phyloP scores from a whole-genome alignment of 495 filamentous ascomycete species.

The Sphaerosporella brunnea region DNA sequence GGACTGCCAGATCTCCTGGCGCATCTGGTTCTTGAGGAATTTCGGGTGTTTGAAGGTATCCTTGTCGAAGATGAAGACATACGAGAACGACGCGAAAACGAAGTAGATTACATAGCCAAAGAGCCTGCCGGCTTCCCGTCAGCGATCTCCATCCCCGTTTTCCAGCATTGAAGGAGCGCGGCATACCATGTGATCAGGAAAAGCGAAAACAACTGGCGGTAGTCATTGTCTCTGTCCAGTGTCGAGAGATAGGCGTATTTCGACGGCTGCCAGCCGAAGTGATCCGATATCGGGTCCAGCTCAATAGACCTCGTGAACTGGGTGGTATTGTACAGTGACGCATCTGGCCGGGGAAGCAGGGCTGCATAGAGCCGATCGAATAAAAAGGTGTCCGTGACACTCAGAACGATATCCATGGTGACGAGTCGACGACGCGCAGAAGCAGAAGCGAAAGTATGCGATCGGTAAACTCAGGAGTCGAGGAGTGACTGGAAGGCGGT shows the following conservation, averaged over 20 bases:
- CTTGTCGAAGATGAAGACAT: conserved; percentile 88
- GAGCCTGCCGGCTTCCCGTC: conserved; percentile 37
- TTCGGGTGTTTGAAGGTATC: conserved; percentile 76
- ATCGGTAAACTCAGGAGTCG: no score
- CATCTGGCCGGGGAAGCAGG: conserved; percentile 37
- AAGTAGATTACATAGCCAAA: conserved; percentile 77
- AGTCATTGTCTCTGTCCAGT: conserved; percentile 64
- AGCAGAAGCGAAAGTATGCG: conserved; percentile 13
- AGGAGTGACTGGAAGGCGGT: no score
- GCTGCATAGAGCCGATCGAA: conserved; percentile 66
- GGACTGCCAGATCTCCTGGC: conserved; percentile 69
- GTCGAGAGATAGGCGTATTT: conserved; percentile 66
- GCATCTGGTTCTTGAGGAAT: conserved; percentile 85
- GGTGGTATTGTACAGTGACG: conserved; percentile 25
- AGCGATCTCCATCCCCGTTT: background rate
- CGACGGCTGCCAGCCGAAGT: conserved; percentile 51
- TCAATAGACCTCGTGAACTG: conserved; percentile 34
- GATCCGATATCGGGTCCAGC: conserved; percentile 55
- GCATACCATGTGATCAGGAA: conserved; percentile 73
- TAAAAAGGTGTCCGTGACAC: conserved; percentile 66
- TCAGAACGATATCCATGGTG: conserved; percentile 79
- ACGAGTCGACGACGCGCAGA: background rate
- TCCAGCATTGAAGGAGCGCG: background rate
- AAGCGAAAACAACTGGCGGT: conserved; percentile 56
- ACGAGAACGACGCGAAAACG: conserved; percentile 63